Evolutionary conservation across 2,329 filamentous ascomycete species (phyloP), one percentile per base, ranked within the genome.

Genomic region (Myriosclerotinia curreyana): DNA sequence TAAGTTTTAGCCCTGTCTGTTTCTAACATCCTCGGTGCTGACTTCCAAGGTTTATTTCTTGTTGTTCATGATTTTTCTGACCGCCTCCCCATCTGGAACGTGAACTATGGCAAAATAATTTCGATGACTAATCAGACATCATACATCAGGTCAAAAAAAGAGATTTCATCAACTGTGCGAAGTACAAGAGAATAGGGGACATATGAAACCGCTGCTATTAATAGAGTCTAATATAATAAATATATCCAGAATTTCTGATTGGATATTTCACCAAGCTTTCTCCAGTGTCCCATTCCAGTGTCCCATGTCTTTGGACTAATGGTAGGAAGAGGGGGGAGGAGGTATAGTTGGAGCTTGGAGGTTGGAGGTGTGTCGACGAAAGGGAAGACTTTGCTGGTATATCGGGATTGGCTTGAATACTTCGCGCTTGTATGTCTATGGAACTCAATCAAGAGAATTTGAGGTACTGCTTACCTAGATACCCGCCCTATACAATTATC

Each of bases 1-100:
- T 60, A 34, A 61, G 34, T 46, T 53, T 61, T 54, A 48, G 40
- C 55, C 42, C 55, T 36, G 55, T 58, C 42, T 36, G 14, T 36
- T 48, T 14, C 17, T 58, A n/a, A 5, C 28, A 25, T 48, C 54
- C 54, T 58, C 54, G 54, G 55, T 22, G 54, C 40, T 56, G 40
- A 25, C 28, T 22, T 25, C 46, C 31, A 25, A n/a, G n/a, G n/a
- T 44, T 46, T 44, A 5, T 46, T 46, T 56, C 4, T 31, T 31
- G 40, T 58, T 58, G 28, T 36, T 6, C 54, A 46, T 46, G 50
- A 20, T 46, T 20, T 1, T 15, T 7, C 42, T 36, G 42, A 48
- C 42, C 55, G 44, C 42, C 42, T 58, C 48, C 8, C 22, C 36
- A 14, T 3, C 3, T 48, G 14, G 17, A 42, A 58, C 42, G 55